Conservation (phyloP, 768 basidiomycete genomes). For the Daedaleopsis sinensis region DNA sequence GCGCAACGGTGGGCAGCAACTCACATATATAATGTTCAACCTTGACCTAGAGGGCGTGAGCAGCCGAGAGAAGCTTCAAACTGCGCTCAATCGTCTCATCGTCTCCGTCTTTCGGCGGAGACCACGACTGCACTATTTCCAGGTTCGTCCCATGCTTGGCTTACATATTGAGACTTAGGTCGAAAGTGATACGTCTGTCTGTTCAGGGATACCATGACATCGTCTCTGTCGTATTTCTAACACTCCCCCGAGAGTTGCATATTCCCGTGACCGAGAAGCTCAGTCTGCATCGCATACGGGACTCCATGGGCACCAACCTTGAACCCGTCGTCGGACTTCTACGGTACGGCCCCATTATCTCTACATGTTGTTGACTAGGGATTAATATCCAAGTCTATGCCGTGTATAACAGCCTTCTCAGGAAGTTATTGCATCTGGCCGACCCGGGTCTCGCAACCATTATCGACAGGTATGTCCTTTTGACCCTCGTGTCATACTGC, state of each 20-base stretch:
- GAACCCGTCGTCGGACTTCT: constrained; percentile 85
- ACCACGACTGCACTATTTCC: constrained; percentile 81
- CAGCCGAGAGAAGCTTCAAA: constrained; percentile 55
- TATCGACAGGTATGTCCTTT: constrained; percentile 59
- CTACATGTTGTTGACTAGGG: not conserved
- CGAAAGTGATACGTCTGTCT: not conserved
- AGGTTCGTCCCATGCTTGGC: constrained; percentile 44
- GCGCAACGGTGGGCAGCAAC: constrained; percentile 1
- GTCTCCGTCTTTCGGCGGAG: constrained; percentile 74
- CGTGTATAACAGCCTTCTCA: constrained; percentile 56
- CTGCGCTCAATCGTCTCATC: constrained; percentile 69
- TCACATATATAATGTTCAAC: not conserved
- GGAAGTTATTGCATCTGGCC: constrained; percentile 68
- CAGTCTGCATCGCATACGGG: constrained; percentile 77
- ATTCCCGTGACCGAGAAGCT: constrained; percentile 67
- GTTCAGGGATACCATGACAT: constrained; percentile 91
- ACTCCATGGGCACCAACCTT: constrained; percentile 85
- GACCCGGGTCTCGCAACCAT: constrained; percentile 72
- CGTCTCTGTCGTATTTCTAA: constrained; percentile 79
- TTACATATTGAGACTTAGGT: not conserved
- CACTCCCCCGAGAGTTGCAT: constrained; percentile 63
- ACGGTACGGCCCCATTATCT: constrained; percentile 43
- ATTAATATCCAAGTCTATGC: not conserved
- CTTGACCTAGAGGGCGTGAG: constrained; percentile 34
- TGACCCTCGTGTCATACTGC: not conserved